These are phyloP conservation scores for Dictyostelium brefeldianum DNA, from an alignment of 78 protist species.

Conservation along the genomic window DNA sequence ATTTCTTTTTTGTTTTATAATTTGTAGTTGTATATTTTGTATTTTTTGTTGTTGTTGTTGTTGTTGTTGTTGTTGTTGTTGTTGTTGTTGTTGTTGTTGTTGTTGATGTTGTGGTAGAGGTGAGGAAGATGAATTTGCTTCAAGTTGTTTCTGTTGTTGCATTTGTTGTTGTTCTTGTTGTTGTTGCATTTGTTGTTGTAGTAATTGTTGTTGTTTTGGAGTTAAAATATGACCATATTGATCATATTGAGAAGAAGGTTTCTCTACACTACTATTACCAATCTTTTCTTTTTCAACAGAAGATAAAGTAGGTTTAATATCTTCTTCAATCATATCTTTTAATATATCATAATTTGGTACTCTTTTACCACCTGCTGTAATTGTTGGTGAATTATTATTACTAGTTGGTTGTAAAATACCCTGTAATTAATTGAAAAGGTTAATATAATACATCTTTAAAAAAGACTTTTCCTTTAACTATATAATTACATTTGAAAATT, in stretches of 20 bases:
- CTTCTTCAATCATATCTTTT: slow-evolving; percentile 38
- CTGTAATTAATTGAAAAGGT: neutral
- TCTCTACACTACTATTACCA: slow-evolving; percentile 9
- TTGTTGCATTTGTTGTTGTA: neutral
- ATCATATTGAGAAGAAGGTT: neutral
- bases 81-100: too few relatives aligned
- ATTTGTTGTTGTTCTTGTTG: neutral
- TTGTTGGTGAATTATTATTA: neutral
- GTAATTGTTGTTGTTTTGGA: neutral
- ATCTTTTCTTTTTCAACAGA: neutral
- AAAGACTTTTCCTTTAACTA: neutral
- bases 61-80: too few relatives aligned
- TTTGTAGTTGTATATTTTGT: neutral
- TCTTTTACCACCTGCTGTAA: slow-evolving; percentile 11
- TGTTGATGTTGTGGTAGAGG: neutral
- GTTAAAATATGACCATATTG: neutral
- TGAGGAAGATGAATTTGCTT: neutral
- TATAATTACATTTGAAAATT: neutral
- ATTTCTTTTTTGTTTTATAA: too few relatives aligned
- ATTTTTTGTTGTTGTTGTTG: too few relatives aligned
- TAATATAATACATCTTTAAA: neutral
- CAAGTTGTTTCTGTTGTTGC: neutral
- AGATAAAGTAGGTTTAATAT: neutral
- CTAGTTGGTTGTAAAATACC: slow-evolving; percentile 43
- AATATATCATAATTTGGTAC: slow-evolving; percentile 60